Evolutionary conservation across 306 rosid genomes (phyloP).

Genomic region (Lithocarpus polystachyus): DNA sequence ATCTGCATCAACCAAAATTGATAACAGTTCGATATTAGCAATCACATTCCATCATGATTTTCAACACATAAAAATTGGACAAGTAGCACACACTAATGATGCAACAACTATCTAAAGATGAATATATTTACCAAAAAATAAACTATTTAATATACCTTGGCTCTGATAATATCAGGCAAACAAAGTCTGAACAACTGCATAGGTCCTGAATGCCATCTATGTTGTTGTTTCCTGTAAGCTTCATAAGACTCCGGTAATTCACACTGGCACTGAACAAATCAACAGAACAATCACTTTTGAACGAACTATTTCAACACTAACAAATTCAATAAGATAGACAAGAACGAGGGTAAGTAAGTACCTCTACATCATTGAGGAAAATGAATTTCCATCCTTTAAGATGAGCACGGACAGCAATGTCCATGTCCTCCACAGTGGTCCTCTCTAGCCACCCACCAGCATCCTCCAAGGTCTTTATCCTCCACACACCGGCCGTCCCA

Average conservation of each 20-base stretch:
- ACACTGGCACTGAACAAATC: conserved; percentile 71
- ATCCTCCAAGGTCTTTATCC: conserved; percentile 81
- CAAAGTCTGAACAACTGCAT: conserved; percentile 96
- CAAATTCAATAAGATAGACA: not conserved
- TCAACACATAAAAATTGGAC: not conserved
- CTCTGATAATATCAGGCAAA: conserved; percentile 55
- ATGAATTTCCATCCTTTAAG: conserved; percentile 96
- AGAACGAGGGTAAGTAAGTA: conserved; percentile 12
- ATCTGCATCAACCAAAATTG: conserved; percentile 53
- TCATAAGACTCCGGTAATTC: conserved; percentile 93
- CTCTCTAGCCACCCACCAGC: conserved; percentile 96
- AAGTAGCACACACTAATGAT: not conserved
- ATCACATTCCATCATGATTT: not conserved
- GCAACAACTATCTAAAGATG: not conserved
- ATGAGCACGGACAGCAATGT: conserved; percentile 90
- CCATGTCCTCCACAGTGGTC: conserved; percentile 97
- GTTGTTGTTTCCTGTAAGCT: conserved; percentile 92
- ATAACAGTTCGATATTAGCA: conserved; percentile 22
- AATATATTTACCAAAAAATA: not conserved
- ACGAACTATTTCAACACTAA: conserved; percentile 1
- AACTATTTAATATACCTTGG: conserved; percentile 46
- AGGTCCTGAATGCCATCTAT: conserved; percentile 96
- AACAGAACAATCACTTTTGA: conserved; percentile 17
- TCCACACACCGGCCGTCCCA: conserved; percentile 98
- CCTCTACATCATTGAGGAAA: conserved; percentile 95